Percentiles rank a stretch among this genome's conserved stretches.
These are phyloP conservation scores for Medicago arabica DNA, from an alignment of 306 rosid genomes.

Conservation along the genomic window DNA sequence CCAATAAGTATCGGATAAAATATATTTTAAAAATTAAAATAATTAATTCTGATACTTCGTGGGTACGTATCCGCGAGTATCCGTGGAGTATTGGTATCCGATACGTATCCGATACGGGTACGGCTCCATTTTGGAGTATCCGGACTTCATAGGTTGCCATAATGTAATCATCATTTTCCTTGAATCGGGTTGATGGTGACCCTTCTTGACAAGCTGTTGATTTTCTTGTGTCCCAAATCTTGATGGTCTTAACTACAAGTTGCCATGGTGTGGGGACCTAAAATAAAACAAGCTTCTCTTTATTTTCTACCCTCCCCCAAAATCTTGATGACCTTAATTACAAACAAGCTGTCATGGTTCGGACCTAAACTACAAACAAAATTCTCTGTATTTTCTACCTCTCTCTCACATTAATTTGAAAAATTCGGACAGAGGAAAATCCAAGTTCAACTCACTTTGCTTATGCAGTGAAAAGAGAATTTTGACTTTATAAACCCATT, in stretches of 20 bases:
- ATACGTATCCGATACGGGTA: too few relatives aligned
- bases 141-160: too few relatives aligned
- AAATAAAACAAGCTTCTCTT: slow-evolving; percentile 32
- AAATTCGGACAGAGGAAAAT: slow-evolving; percentile 32
- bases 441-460: slow-evolving; percentile 34
- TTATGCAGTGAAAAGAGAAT: slow-evolving; percentile 8
- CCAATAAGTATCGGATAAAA: too few relatives aligned
- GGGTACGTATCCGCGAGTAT: too few relatives aligned
- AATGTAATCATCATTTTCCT: slow-evolving; percentile 32
- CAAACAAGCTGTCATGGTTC: slow-evolving; percentile 38
- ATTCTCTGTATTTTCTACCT: slow-evolving; percentile 14
- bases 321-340: slow-evolving; percentile 44
- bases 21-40: too few relatives aligned
- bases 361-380: slow-evolving; percentile 35
- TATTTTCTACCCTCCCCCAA: slow-evolving; percentile 6
- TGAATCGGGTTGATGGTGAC: slow-evolving; percentile 40
- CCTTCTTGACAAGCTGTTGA: slow-evolving; percentile 36
- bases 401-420: slow-evolving; percentile 39
- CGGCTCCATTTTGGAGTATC: too few relatives aligned
- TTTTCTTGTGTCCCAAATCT: slow-evolving; percentile 37
- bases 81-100: too few relatives aligned
- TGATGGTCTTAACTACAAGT: slow-evolving; percentile 41
- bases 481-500: too few relatives aligned
- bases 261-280: slow-evolving; percentile 48
- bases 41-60: too few relatives aligned